Base-by-base conservation (phyloP, 306 rosid genomes). In the Rosa rugosa region DNA sequence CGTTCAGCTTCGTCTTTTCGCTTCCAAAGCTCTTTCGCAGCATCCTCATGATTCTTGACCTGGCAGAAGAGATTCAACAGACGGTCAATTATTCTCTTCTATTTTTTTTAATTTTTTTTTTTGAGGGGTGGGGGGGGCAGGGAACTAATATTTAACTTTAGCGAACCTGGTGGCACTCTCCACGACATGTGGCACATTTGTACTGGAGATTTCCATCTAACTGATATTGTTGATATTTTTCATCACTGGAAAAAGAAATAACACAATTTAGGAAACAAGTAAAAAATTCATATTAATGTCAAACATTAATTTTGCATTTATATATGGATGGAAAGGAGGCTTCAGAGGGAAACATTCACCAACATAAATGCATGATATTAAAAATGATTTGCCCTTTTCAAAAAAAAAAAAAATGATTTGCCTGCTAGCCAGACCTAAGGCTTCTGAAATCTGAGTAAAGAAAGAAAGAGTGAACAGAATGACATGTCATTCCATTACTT, bases 11-110 rank as follows among this genome's bases (percentile, higher is more conserved):
- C 71, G 40, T 96, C 94, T 85, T 84, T 93, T 89, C 99, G 88
- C 88, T 89, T 91, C 98, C 99, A 96, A 77, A 96, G 94, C 88
- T 96, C 98, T 84, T 87, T 91, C 66, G 91, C 96, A 64, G 99
- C 99, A 88, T 96, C 98, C 80, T 93, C 99, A 38, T 90, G 90
- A 88, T 86, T 88, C 89, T 90, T 85, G 79, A 96, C 93, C 99
- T 96, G 82, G 70, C 70, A 73, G 63, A 22, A 66, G 72, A 47
- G 72, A 80, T 66, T 67, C 47, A 49, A 46, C 64, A 62, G 74
- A 59, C 23, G 25, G 69, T 62, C 54, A 68, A 11, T 36, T 25
- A 8, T 44, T 41, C 17, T 66, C 20, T 4, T n/a, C 10, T 20
- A 9, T 12, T 51, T 0, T 1, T 50, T 53, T 5, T 47, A n/a